Conservation (phyloP, 805 yeast species). For the Jamesozyma spencerorum region DNA sequence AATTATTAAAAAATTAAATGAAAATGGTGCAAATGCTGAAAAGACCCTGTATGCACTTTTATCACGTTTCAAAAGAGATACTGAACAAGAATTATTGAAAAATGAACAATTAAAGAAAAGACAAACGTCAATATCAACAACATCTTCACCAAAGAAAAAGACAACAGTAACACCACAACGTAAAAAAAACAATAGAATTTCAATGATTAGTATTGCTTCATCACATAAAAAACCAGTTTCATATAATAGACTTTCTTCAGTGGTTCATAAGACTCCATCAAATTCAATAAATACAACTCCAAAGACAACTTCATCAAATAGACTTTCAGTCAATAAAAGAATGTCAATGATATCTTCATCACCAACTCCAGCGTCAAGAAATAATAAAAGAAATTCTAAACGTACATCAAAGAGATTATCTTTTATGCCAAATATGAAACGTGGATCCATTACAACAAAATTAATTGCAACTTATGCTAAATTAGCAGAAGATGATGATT, state of each 20-base stretch:
- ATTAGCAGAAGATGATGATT: slow-evolving; percentile 51
- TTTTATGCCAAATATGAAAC: slow-evolving; percentile 36
- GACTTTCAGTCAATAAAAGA: slow-evolving; percentile 9
- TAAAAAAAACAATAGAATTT: slow-evolving; percentile 34
- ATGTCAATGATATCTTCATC: slow-evolving; percentile 22
- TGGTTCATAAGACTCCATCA: slow-evolving; percentile 13
- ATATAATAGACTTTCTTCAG: slow-evolving; percentile 30
- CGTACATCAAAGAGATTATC: slow-evolving; percentile 30
- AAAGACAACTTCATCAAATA: slow-evolving; percentile 17
- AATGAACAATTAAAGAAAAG: slow-evolving; percentile 35
- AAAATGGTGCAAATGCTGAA: slow-evolving; percentile 57
- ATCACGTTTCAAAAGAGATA: slow-evolving; percentile 61
- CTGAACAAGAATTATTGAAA: slow-evolving; percentile 24
- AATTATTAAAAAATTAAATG: slow-evolving; percentile 44
- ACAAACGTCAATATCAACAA: slow-evolving; percentile 19
- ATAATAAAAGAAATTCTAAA: slow-evolving; percentile 15
- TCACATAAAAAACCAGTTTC: slow-evolving; percentile 43
- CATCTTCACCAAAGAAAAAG: slow-evolving; percentile 7
- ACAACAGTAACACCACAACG: slow-evolving; percentile 23
- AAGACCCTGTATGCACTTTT: slow-evolving; percentile 73
- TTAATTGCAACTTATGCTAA: slow-evolving; percentile 66
- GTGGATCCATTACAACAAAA: slow-evolving; percentile 66
- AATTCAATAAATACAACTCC: slow-evolving; percentile 15
- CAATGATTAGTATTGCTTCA: slow-evolving; percentile 38
- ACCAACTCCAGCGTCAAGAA: slow-evolving; percentile 27